These are phyloP conservation scores for Beverwykella pulmonaria DNA, from an alignment of 495 filamentous ascomycete species.

Conservation along the genomic window DNA sequence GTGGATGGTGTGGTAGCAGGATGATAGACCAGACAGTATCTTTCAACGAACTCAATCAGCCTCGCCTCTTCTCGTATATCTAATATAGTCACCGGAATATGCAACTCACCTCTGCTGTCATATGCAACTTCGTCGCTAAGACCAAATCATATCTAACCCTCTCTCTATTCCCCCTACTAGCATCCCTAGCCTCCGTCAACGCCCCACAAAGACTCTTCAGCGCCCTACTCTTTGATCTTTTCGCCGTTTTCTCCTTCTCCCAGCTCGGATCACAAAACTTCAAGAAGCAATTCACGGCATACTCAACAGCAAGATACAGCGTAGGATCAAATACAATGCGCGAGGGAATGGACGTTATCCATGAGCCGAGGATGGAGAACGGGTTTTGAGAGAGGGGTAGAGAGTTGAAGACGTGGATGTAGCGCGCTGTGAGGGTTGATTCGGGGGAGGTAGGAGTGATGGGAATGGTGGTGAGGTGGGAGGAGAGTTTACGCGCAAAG, in stretches of 20 bases:
- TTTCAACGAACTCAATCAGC: not conserved
- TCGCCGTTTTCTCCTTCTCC: not conserved
- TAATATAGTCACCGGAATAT: too few species aligned
- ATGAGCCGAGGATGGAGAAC: slow-evolving; percentile 1
- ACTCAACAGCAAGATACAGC: slow-evolving; percentile 11
- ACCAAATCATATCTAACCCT: not conserved
- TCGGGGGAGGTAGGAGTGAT: not conserved
- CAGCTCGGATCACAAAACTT: not conserved
- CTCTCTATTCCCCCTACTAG: not conserved
- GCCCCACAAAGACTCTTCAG: slow-evolving; percentile 8
- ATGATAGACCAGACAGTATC: not conserved
- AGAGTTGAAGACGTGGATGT: not conserved
- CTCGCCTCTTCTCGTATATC: too few species aligned
- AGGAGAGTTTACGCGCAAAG: not conserved
- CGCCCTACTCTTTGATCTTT: not conserved
- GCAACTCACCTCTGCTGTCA: slow-evolving; percentile 2
- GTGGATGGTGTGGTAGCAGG: not conserved
- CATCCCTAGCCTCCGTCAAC: not conserved
- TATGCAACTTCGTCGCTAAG: slow-evolving; percentile 1
- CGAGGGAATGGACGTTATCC: slow-evolving; percentile 1
- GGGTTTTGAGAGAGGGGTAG: not conserved
- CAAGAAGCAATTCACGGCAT: slow-evolving; percentile 2
- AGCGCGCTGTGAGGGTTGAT: slow-evolving; percentile 1
- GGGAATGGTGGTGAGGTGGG: not conserved
- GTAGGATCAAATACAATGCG: not conserved